These are phyloP conservation scores for Aspergillus glaucus DNA, from an alignment of 2,329 filamentous ascomycete genomes.

Conservation along the genomic window DNA sequence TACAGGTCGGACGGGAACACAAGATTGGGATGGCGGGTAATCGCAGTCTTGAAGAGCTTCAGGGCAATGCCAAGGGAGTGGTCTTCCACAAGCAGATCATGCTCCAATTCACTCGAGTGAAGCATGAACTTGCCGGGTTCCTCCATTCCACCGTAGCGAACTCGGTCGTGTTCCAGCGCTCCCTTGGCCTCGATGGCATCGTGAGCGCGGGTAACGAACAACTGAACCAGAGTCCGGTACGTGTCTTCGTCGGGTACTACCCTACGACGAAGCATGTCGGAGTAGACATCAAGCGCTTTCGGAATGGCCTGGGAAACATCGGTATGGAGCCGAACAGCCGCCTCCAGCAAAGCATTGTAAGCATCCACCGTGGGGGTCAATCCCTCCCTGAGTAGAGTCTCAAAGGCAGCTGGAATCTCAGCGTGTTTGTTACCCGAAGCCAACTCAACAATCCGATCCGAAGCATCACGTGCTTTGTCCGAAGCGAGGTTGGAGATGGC, in stretches of 20 bases:
- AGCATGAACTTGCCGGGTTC: conserved; percentile 82
- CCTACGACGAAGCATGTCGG: conserved; percentile 86
- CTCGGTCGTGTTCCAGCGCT: conserved; percentile 70
- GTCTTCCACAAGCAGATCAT: conserved; percentile 79
- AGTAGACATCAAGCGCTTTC: conserved; percentile 90
- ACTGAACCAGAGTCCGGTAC: conserved; percentile 77
- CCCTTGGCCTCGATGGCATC: conserved; percentile 70
- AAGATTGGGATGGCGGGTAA: conserved; percentile 52
- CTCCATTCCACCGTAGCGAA: conserved; percentile 78
- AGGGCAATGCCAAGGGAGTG: conserved; percentile 79
- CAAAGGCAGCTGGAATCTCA: conserved; percentile 85
- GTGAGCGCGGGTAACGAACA: conserved; percentile 73
- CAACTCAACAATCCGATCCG: conserved; percentile 70
- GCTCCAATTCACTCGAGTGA: conserved; percentile 77
- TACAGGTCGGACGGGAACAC: conserved; percentile 77
- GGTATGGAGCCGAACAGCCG: conserved; percentile 73
- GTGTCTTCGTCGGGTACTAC: conserved; percentile 77
- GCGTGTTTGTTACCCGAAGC: conserved; percentile 67
- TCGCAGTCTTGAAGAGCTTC: conserved; percentile 75
- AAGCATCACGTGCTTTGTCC: conserved; percentile 63
- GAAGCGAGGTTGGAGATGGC: conserved; percentile 46
- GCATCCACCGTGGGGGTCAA: conserved; percentile 73
- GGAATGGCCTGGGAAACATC: conserved; percentile 78
- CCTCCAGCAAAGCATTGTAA: conserved; percentile 86
- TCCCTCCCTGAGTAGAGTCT: conserved; percentile 77